phyloP scores from a whole-genome alignment of 805 yeast species.

The Barnettozyma populi region DNA sequence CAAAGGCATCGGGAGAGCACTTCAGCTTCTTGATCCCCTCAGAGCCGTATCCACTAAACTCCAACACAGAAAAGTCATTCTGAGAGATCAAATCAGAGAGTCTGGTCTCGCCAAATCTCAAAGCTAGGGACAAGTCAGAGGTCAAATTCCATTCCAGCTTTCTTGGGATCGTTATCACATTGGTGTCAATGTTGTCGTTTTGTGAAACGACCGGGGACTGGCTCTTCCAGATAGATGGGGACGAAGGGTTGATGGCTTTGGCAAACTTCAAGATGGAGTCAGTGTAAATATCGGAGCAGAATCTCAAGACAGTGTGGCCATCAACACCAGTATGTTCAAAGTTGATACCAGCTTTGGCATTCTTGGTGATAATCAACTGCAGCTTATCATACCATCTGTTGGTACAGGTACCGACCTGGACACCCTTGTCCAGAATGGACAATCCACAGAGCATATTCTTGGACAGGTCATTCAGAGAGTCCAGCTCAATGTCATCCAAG shows the following conservation, averaged over 20 bases:
- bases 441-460: conserved; percentile 87
- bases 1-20: conserved; percentile 89
- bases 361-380: conserved; percentile 79
- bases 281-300: conserved; percentile 86
- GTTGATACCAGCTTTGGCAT: conserved; percentile 89
- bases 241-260: conserved; percentile 64
- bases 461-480: conserved; percentile 56
- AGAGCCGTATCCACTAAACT: conserved; percentile 66
- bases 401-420: conserved; percentile 90
- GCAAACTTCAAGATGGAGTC: conserved; percentile 88
- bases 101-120: conserved; percentile 88
- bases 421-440: conserved; percentile 71
- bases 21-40: conserved; percentile 77
- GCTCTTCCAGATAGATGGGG: conserved; percentile 63
- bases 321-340: conserved; percentile 95
- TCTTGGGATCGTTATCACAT: conserved; percentile 66
- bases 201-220: conserved; percentile 42
- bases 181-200: conserved; percentile 38
- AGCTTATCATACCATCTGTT: conserved; percentile 93
- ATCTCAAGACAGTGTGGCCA: conserved; percentile 87
- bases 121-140: conserved; percentile 67
- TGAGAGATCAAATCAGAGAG: conserved; percentile 83
- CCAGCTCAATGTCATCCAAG: conserved; percentile 69
- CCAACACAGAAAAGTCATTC: conserved; percentile 78
- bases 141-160: conserved; percentile 87